phyloP scores from a whole-genome alignment of 768 basidiomycete species.

The Russula dissimulans region DNA sequence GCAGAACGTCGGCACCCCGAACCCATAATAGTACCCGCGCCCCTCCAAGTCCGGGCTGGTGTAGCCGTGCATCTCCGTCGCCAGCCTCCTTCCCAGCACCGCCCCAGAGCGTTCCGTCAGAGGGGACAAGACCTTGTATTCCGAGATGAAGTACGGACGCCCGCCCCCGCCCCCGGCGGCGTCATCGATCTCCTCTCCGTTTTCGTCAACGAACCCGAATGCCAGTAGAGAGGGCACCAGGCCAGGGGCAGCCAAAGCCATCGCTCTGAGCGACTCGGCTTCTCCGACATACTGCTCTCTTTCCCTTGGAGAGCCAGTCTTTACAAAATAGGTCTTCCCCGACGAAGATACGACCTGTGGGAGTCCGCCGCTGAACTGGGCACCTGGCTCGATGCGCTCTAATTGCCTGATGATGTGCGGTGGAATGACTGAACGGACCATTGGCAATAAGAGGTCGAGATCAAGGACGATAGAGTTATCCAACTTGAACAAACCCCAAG shows the following conservation, averaged over 20 bases:
- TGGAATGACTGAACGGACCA: constrained; percentile 14
- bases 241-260: constrained; percentile 55
- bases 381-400: constrained; percentile 40
- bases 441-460: not conserved
- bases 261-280: constrained; percentile 56
- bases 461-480: not conserved
- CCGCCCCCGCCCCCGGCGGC: constrained; percentile 19
- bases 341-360: constrained; percentile 48
- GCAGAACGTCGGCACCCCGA: constrained; percentile 67
- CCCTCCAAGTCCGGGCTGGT: constrained; percentile 31
- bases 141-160: constrained; percentile 59
- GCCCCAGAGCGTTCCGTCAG: constrained; percentile 40
- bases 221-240: constrained; percentile 51
- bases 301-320: constrained; percentile 44
- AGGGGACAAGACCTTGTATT: constrained; percentile 53
- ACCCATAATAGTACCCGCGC: constrained; percentile 46
- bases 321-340: constrained; percentile 53
- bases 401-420: constrained; percentile 37
- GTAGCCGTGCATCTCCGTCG: constrained; percentile 53
- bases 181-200: constrained; percentile 22
- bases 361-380: constrained; percentile 36
- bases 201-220: constrained; percentile 31
- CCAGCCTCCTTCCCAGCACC: constrained; percentile 50
- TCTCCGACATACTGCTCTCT: constrained; percentile 62
- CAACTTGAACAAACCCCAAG: not conserved